These are phyloP conservation scores for Craspedostauros australis DNA, from an alignment of 108 stramenopile species.

Conservation along the genomic window DNA sequence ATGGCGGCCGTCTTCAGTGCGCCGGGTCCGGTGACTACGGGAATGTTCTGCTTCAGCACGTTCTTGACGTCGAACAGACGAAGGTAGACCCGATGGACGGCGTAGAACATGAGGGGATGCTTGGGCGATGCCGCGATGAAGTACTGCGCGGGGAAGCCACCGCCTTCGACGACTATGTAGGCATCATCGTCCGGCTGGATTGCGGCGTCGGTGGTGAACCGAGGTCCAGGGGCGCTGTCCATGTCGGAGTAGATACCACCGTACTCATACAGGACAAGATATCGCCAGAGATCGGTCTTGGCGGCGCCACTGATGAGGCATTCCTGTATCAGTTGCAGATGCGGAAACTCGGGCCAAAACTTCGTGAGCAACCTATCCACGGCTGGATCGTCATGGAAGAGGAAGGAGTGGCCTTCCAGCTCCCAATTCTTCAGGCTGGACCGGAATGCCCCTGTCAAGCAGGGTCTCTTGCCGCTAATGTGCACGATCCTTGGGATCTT, in stretches of 20 bases:
- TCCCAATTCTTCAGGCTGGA: constrained; percentile 39
- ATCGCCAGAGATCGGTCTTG: constrained; percentile 58
- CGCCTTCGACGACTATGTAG: constrained; percentile 44
- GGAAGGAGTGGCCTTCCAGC: constrained; percentile 38
- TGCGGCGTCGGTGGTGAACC: constrained; percentile 12
- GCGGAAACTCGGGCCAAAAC: constrained; percentile 47
- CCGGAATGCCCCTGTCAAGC: constrained; percentile 25
- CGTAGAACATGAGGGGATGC: constrained; percentile 52
- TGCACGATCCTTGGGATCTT: constrained; percentile 53
- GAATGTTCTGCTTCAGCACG: too few relatives aligned
- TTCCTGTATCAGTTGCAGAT: constrained; percentile 28
- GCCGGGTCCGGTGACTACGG: too few relatives aligned
- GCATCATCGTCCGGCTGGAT: constrained; percentile 46
- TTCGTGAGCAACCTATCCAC: constrained; percentile 40
- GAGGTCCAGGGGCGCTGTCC: constrained; percentile 32
- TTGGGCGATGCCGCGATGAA: constrained; percentile 55
- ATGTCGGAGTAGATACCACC: constrained; percentile 69
- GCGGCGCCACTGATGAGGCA: constrained; percentile 44
- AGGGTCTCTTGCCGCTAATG: constrained; percentile 46
- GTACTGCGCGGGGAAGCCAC: constrained; percentile 44
- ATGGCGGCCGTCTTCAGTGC: too few relatives aligned
- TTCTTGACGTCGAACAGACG: constrained; percentile 5
- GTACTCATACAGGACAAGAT: constrained; percentile 44
- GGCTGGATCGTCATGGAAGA: constrained; percentile 64
- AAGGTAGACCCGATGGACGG: constrained; percentile 14